A percentile compares a stretch with the other conserved stretches of the same genome.
phyloP scores from a whole-genome alignment of 371 early-diverging fungal genomes.

The Mucor saturninus region DNA sequence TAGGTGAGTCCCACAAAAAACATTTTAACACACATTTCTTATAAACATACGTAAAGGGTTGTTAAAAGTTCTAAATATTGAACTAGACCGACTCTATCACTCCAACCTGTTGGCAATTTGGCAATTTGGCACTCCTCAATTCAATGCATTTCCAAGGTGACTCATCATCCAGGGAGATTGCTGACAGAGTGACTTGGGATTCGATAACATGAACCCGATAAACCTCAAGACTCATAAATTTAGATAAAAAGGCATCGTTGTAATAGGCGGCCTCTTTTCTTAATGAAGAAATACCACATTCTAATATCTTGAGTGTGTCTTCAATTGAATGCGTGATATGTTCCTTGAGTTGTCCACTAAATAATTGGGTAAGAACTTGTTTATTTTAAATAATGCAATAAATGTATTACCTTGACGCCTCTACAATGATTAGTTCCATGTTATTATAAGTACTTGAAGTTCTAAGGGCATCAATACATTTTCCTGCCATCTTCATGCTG shows the following conservation, averaged over 20 bases:
- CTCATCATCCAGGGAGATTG: conserved; percentile 26
- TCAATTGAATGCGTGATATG: conserved; percentile 23
- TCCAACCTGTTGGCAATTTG: conserved; percentile 15
- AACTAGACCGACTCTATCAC: conserved; percentile 20
- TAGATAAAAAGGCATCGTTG: conserved; percentile 18
- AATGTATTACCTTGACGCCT: conserved; percentile 25
- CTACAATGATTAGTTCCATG: conserved; percentile 25
- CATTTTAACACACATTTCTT: conserved; percentile 15
- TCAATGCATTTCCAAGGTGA: conserved; percentile 19
- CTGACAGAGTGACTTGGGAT: conserved; percentile 24
- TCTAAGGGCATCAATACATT: conserved; percentile 24
- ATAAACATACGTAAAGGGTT: conserved; percentile 23
- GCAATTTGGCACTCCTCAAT: conserved; percentile 17
- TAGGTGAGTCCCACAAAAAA: conserved; percentile 18
- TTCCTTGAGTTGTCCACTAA: conserved; percentile 22
- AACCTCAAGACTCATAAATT: conserved; percentile 23
- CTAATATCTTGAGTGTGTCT: conserved; percentile 26
- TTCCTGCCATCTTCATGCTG: conserved; percentile 81
- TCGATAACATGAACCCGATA: background rate
- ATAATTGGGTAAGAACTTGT: conserved; percentile 20
- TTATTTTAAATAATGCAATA: conserved; percentile 23
- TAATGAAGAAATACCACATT: conserved; percentile 24
- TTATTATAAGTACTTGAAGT: conserved; percentile 20
- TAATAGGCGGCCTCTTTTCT: conserved; percentile 28
- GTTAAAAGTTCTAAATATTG: conserved; percentile 27